Percentiles rank a stretch among this genome's conserved stretches.
phyloP scores from a whole-genome alignment of 2,329 filamentous ascomycete genomes.

The Beauveria brongniartii region DNA sequence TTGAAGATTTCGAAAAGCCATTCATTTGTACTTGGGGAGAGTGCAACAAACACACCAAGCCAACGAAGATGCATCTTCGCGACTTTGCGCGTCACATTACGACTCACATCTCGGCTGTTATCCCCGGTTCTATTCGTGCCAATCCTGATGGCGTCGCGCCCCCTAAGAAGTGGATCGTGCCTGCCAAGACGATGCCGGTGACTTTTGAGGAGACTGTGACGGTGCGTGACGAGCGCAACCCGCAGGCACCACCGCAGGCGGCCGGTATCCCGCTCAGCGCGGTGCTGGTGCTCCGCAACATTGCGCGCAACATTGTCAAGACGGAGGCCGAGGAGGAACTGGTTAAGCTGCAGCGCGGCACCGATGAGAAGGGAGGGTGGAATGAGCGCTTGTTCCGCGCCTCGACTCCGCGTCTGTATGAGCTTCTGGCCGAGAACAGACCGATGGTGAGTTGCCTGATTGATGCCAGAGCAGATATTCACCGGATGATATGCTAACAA shows the following conservation, averaged over 20 bases:
- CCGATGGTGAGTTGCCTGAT: constrained; percentile 39
- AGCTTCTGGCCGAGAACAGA: constrained; percentile 62
- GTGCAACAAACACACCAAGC: constrained; percentile 49
- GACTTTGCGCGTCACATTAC: constrained; percentile 58
- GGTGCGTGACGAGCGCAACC: constrained; percentile 49
- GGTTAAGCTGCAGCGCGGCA: constrained; percentile 37
- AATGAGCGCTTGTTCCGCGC: constrained; percentile 62
- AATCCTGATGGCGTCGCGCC: constrained; percentile 8
- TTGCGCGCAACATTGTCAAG: constrained; percentile 60
- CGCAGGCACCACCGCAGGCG: constrained; percentile 52
- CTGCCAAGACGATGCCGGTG: constrained; percentile 47
- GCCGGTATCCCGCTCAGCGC: constrained; percentile 73
- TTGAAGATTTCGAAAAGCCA: constrained; percentile 42
- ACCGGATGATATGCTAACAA: constrained; percentile 4
- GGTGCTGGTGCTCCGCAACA: constrained; percentile 69
- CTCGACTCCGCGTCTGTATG: constrained; percentile 55
- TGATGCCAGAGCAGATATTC: neutral
- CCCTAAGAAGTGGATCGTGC: constrained; percentile 37
- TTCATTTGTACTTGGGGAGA: constrained; percentile 59
- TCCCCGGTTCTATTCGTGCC: constrained; percentile 18
- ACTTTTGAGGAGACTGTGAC: constrained; percentile 48
- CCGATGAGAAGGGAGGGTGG: constrained; percentile 47
- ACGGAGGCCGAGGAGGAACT: constrained; percentile 50
- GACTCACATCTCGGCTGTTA: constrained; percentile 50
- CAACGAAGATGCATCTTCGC: constrained; percentile 37